phyloP scores from a whole-genome alignment of 1,284 basidiomycete genomes.

The Sphaerobolus stellatus region DNA sequence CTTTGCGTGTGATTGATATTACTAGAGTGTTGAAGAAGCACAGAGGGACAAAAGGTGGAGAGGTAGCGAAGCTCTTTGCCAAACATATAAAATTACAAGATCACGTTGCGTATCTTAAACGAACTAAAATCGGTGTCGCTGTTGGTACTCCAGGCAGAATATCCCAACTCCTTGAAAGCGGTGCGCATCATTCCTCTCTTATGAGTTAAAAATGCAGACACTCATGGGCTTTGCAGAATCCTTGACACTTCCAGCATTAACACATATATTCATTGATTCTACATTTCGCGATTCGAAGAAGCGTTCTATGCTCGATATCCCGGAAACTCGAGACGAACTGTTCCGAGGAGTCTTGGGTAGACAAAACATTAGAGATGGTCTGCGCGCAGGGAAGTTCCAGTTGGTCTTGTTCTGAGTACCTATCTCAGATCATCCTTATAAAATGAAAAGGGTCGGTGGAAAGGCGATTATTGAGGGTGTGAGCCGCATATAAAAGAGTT shows the following conservation, averaged over 20 bases:
- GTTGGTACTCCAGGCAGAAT: conserved; percentile 81
- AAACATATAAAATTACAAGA: conserved; percentile 83
- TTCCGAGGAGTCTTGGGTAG: conserved; percentile 70
- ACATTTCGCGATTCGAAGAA: conserved; percentile 73
- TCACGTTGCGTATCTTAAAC: conserved; percentile 71
- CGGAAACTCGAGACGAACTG: conserved; percentile 78
- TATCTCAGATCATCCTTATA: not conserved
- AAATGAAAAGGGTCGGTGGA: too few relatives aligned
- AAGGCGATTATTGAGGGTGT: conserved; percentile 20
- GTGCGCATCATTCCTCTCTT: conserved; percentile 39
- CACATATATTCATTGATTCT: conserved; percentile 78
- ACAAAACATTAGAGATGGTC: conserved; percentile 56
- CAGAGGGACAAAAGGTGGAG: conserved; percentile 74
- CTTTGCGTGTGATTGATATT: conserved; percentile 75
- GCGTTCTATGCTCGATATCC: conserved; percentile 72
- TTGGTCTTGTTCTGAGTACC: conserved; percentile 64
- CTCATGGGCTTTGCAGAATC: conserved; percentile 49
- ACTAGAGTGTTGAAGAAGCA: conserved; percentile 68
- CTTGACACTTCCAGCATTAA: conserved; percentile 65
- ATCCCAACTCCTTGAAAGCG: conserved; percentile 77
- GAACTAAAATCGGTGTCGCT: conserved; percentile 74
- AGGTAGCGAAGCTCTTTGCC: conserved; percentile 83
- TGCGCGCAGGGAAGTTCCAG: conserved; percentile 70
- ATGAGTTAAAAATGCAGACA: not conserved
- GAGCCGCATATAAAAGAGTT: conserved; percentile 17